Percentiles rank a stretch among this genome's conserved stretches.
phyloP scores from a whole-genome alignment of 2,329 filamentous ascomycete genomes.

The Sporothrix brasiliensis region DNA sequence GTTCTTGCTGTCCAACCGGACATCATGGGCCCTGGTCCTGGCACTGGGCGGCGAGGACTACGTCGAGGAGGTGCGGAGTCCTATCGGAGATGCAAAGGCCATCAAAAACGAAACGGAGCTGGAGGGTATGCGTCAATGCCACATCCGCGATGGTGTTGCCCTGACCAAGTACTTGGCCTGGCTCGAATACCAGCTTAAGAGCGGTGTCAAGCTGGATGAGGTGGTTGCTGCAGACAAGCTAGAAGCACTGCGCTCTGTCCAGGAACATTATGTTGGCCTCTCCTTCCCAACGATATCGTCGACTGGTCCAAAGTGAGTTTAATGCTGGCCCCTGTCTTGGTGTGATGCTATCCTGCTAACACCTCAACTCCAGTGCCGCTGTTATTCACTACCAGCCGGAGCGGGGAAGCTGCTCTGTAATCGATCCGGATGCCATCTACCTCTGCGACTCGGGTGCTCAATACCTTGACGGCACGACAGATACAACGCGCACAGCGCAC shows the following conservation, averaged over 20 bases:
- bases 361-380: conserved; percentile 66
- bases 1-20: conserved; percentile 83
- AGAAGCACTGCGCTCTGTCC: conserved; percentile 69
- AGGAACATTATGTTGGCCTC: conserved; percentile 79
- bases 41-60: conserved; percentile 82
- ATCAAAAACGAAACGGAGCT: conserved; percentile 91
- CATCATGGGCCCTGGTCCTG: conserved; percentile 89
- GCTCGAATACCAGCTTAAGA: conserved; percentile 85
- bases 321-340: too few species aligned
- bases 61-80: conserved; percentile 85
- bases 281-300: conserved; percentile 97
- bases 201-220: conserved; percentile 78
- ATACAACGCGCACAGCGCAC: conserved; percentile 90
- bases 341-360: background rate
- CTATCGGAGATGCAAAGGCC: conserved; percentile 87
- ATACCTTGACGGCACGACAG: conserved; percentile 92
- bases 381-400: conserved; percentile 96
- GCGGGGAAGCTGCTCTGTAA: conserved; percentile 74
- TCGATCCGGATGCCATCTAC: conserved; percentile 85
- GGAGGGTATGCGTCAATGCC: conserved; percentile 89
- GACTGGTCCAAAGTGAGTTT: conserved; percentile 72
- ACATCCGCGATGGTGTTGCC: conserved; percentile 89
- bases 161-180: conserved; percentile 93
- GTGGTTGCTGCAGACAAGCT: conserved; percentile 91
- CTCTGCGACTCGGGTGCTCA: conserved; percentile 98